Conservation (phyloP, 202 grass and related monocot genomes). For the Panicum hallii region DNA sequence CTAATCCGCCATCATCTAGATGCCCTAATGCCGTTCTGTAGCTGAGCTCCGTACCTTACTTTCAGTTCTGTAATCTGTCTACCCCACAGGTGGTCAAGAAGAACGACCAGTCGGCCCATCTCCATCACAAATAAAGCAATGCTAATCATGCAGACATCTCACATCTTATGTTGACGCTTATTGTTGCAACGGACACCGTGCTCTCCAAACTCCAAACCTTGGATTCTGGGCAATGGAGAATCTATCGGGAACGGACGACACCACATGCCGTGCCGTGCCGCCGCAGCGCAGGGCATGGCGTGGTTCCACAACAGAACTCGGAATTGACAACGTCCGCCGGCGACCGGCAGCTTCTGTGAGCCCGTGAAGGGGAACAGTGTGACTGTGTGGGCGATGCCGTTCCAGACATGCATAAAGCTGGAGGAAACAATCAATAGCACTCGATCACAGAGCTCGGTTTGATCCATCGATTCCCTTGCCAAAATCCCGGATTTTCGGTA, state of each 20-base stretch:
- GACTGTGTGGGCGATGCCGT: too few relatives aligned
- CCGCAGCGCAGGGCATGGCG: not conserved
- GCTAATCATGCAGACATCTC: not conserved
- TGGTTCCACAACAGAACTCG: not conserved
- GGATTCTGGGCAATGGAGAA: not conserved
- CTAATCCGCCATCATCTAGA: conserved; percentile 5
- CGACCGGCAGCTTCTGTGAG: conserved; percentile 3
- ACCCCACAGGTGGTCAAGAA: not conserved
- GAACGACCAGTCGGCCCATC: not conserved
- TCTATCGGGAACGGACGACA: not conserved
- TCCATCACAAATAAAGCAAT: conserved; percentile 24
- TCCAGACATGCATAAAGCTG: too few relatives aligned
- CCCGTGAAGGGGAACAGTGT: conserved; percentile 39
- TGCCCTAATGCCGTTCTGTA: not conserved
- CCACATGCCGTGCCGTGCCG: not conserved
- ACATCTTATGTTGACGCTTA: too few relatives aligned
- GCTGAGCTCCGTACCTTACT: not conserved
- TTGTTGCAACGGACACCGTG: not conserved
- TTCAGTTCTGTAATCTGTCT: not conserved
- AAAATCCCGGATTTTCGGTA: too few relatives aligned
- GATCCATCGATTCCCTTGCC: too few relatives aligned
- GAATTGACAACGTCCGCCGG: conserved; percentile 23
- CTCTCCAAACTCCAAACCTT: not conserved
- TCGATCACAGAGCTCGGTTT: not conserved
- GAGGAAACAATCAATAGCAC: not conserved